Base-by-base conservation (phyloP, 805 yeast species). In the Yarrowia phangngaensis region DNA sequence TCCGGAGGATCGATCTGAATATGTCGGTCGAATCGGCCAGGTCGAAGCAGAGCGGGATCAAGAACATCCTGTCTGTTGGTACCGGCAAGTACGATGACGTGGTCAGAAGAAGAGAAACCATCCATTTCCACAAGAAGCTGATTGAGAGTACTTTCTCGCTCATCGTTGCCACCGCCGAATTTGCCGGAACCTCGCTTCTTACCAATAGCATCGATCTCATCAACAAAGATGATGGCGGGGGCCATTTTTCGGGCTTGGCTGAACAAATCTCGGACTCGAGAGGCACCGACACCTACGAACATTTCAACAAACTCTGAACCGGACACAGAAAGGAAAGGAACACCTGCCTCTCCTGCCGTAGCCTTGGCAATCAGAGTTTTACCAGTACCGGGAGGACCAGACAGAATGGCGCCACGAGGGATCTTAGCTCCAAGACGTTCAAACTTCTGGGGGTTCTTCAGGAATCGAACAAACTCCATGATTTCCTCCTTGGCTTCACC, bases 351-450 rank as follows among this genome's bases (percentile, higher is more conserved):
- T 58, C 97, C 96, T 2, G 96, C 97, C 19, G 96, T 88, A 9
- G 96, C 96, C 64, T 84, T 87, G 17, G 96, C 96, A 51, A 88
- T 69, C 54, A 88, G 68, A 0, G 97, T 88, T 66, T 88, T 88
- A 78, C 97, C 97, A 3, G 97, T 88, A 71, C 97, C 97, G 32
- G 97, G 97, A 13, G 95, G 94, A 56, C 97, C 97, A 9, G 94
- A 82, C 43, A 88, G 69, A 55, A 88, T 84, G 6, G 96, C 97
- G 63, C 97, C 97, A 64, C 96, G 75, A 49, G 97, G 97, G 54
- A 88, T 88, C 65, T 87, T 85, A 8, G 96, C 97, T 35, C 97
- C 97, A 51, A 88, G 71, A 54, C 74, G 78, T 65, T 87, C 95
- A 66, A 86, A 88, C 63, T 85, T 84, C 40, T 71, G 68, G 8